A percentile compares a stretch with the other conserved stretches of the same genome.
Evolutionary conservation across 2,329 filamentous ascomycete genomes (phyloP).

Genomic region (Nemania sp.): DNA sequence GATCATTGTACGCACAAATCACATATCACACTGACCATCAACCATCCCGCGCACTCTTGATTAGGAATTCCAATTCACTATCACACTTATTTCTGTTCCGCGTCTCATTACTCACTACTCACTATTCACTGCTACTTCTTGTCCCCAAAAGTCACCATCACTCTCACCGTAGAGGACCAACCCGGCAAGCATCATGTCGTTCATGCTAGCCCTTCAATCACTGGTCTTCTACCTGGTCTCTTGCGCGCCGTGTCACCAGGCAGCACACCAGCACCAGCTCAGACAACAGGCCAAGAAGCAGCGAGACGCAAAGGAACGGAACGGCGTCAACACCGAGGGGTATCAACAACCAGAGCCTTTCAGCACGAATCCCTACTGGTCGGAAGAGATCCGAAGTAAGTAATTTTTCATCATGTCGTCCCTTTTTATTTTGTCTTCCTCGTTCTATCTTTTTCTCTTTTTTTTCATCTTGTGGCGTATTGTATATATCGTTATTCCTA

Average conservation of each 20-base stretch:
- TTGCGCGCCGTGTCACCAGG: constrained; percentile 81
- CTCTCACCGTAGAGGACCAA: too few species aligned
- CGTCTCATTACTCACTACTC: background rate
- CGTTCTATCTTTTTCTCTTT: too few species aligned
- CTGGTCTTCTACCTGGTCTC: constrained; percentile 82
- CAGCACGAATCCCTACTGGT: constrained; percentile 89
- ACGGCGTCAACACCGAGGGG: constrained; percentile 75
- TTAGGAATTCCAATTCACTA: too few species aligned
- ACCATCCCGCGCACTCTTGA: too few species aligned
- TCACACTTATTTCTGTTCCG: too few species aligned
- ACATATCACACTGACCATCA: background rate
- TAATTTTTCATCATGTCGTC: too few species aligned
- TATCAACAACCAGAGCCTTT: constrained; percentile 87
- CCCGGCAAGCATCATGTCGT: constrained; percentile 63
- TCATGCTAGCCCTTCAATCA: constrained; percentile 75
- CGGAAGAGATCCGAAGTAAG: constrained; percentile 77
- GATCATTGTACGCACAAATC: too few species aligned
- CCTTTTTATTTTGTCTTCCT: background rate
- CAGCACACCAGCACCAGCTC: constrained; percentile 75
- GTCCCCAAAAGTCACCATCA: background rate
- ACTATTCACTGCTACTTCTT: background rate
- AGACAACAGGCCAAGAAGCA: constrained; percentile 77
- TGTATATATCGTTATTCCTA: too few species aligned
- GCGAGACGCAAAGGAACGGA: constrained; percentile 70
- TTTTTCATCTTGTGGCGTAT: too few species aligned